phyloP scores from a whole-genome alignment of 75 land plant species.

The Isoetes taiwanensis region DNA sequence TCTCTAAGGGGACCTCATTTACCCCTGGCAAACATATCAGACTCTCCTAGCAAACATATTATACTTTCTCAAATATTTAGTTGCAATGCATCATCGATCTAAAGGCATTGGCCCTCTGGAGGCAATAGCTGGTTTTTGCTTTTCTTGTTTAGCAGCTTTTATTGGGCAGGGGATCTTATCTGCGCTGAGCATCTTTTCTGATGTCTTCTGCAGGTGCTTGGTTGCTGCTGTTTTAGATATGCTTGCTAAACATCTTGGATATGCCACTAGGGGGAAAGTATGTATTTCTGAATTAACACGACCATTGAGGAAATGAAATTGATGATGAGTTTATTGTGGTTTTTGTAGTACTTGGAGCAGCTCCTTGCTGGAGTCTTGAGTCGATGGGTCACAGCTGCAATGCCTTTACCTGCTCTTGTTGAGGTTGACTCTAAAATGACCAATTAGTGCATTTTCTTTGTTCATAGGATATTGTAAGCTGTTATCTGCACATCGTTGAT shows the following conservation, averaged over 20 bases:
- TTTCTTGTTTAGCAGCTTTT: background rate
- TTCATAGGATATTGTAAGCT: background rate
- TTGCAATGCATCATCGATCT: too few relatives aligned
- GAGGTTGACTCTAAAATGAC: conserved; percentile 35
- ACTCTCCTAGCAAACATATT: too few relatives aligned
- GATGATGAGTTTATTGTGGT: background rate
- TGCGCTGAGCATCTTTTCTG: too few relatives aligned
- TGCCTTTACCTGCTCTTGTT: conserved; percentile 56
- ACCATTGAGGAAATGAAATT: background rate
- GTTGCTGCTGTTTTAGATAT: conserved; percentile 38
- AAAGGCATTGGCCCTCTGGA: too few relatives aligned
- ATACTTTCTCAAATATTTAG: too few relatives aligned
- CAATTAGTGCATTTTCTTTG: background rate
- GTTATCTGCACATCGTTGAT: background rate
- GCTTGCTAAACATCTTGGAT: conserved; percentile 47
- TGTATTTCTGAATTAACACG: conserved; percentile 5
- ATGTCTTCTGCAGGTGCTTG: conserved; percentile 40
- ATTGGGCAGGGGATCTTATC: too few relatives aligned
- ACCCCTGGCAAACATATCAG: too few relatives aligned
- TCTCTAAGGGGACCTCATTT: too few relatives aligned
- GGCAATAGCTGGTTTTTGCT: background rate
- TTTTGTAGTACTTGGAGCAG: conserved; percentile 65
- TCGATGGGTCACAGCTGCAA: conserved; percentile 57
- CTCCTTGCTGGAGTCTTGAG: conserved; percentile 48
- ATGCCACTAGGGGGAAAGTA: conserved; percentile 58